Conservation (phyloP, 2,329 filamentous ascomycete species). For the Claviceps spartinae region DNA sequence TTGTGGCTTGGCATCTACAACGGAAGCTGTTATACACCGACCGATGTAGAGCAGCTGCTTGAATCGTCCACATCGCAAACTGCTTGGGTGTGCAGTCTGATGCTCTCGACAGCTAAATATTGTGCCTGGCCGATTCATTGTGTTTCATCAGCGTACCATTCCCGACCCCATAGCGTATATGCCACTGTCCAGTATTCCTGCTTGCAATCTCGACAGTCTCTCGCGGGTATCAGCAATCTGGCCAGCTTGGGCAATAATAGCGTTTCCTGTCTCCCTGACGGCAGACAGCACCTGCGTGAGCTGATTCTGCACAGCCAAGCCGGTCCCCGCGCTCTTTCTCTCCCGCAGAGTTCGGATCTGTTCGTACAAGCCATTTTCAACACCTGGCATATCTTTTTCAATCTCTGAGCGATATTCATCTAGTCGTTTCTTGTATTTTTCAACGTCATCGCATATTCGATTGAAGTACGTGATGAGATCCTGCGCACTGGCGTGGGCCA, state of each 20-base stretch:
- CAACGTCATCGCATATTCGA: slow-evolving; percentile 28
- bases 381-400: slow-evolving; percentile 33
- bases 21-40: neutral
- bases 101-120: neutral
- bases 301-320: slow-evolving; percentile 22
- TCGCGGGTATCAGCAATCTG: slow-evolving; percentile 30
- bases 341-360: slow-evolving; percentile 25
- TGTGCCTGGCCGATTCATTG: neutral
- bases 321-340: slow-evolving; percentile 13
- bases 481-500: slow-evolving; percentile 24
- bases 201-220: slow-evolving; percentile 26
- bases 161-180: slow-evolving; percentile 21
- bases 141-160: slow-evolving; percentile 9
- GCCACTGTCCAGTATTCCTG: slow-evolving; percentile 25
- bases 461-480: slow-evolving; percentile 33
- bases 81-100: neutral
- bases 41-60: neutral
- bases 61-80: neutral
- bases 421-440: slow-evolving; percentile 29
- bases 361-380: slow-evolving; percentile 32
- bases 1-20: neutral
- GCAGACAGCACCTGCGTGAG: slow-evolving; percentile 24
- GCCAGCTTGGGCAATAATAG: slow-evolving; percentile 27
- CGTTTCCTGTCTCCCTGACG: slow-evolving; percentile 25
- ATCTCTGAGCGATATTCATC: slow-evolving; percentile 32